Evolutionary conservation across 345 rosid species (phyloP).

Genomic region (Hibiscus mutabilis): DNA sequence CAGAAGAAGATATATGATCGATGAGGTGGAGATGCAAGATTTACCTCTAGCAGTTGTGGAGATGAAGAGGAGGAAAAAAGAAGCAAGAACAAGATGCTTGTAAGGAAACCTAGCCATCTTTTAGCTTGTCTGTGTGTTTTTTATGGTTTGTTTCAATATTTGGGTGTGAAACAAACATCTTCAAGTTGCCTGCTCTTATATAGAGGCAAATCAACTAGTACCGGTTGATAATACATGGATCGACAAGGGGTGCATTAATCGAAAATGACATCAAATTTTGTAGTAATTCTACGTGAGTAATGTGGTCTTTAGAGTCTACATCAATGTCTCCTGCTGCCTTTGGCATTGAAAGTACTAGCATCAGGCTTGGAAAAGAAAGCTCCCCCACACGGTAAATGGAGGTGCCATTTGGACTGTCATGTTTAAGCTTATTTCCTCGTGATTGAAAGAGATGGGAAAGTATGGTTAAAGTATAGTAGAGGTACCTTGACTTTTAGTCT

Average conservation of each 20-base stretch:
- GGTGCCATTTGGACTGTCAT: neutral
- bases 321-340: conserved; percentile 15
- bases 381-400: neutral
- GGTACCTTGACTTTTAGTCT: no score
- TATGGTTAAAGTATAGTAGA: no score
- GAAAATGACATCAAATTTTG: conserved; percentile 30
- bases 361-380: neutral
- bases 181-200: conserved; percentile 17
- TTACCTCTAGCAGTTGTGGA: conserved; percentile 31
- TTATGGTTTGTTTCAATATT: neutral
- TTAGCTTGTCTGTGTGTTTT: neutral
- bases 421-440: neutral
- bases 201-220: conserved; percentile 11
- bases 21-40: neutral
- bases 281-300: conserved; percentile 32
- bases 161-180: neutral
- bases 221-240: neutral
- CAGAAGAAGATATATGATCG: neutral
- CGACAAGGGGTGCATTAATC: conserved; percentile 17
- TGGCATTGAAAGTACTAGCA: neutral
- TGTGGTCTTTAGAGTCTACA: conserved; percentile 25
- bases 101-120: conserved; percentile 29
- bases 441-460: neutral
- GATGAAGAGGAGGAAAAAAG: conserved; percentile 32
- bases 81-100: conserved; percentile 32